Base-by-base conservation (phyloP, 768 basidiomycete species). In the Termitomyces sp. region DNA sequence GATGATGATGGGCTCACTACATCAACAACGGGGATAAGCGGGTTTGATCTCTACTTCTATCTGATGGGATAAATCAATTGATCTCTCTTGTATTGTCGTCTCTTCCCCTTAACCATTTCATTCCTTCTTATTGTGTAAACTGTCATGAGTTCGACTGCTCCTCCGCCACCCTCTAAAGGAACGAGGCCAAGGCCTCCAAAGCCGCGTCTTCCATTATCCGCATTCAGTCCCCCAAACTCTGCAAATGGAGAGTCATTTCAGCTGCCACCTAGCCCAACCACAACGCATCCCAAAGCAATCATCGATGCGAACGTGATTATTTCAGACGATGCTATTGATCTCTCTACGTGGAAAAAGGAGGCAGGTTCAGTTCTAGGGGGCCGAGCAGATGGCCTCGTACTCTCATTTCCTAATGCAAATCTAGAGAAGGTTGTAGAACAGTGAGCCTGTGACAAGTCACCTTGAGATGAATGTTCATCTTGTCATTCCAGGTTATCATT, bases 131-230 rank as follows among this genome's bases (percentile, higher is more conserved):
- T 30, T 42, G 14, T 40, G 22, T 33, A 50, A 22, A 50, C 24
- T 24, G 36, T 27, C 57, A 62, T 59, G 58, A 53, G 34, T 32
- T 43, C 64, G 45, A 58, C 59, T 26, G 60, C 66, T 43, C 56
- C 66, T 26, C 65, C 69, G 16, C 72, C 73, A 39, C 65, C 70
- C 18, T 78, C 81, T 13, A 80, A 79, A 30, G 74, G 77, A 43
- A 72, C 79, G 55, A 72, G 72, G 18, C 64, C 72, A 13, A 82
- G 86, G 62, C 85, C 87, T 65, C 75, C 82, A 22, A 82, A 86
- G 5, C 92, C 91, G 8, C 81, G 79, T 46, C 83, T 94, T 13
- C 90, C 91, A 0, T 69, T 85, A 26, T 91, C 90, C 12, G 91
- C 85, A 0, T 93, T 93, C 69, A 82, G 78, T 27, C 84, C 89